These are phyloP conservation scores for Liriodendron chinense DNA, from an alignment of 164 flowering plant genomes.

Conservation along the genomic window DNA sequence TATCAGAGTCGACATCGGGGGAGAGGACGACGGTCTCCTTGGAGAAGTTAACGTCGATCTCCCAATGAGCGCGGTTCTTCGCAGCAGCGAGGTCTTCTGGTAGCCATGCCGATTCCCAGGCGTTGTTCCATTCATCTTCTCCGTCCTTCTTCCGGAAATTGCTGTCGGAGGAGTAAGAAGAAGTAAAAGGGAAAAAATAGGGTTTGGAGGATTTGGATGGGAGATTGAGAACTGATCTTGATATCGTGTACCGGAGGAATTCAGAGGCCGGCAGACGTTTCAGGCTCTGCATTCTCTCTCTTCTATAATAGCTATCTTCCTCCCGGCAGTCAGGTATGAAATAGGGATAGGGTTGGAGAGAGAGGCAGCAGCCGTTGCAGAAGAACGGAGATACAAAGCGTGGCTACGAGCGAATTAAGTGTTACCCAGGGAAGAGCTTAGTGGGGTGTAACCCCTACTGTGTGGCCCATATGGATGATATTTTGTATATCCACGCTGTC, in stretches of 20 bases:
- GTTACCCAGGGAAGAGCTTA: too few relatives aligned
- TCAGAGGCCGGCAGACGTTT: constrained; percentile 2
- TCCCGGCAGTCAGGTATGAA: too few relatives aligned
- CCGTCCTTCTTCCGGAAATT: constrained; percentile 15
- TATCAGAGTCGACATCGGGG: constrained; percentile 59
- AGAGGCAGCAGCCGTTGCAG: too few relatives aligned
- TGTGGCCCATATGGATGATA: too few relatives aligned
- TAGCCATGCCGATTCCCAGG: constrained; percentile 97
- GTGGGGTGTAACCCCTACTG: too few relatives aligned
- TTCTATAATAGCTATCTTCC: neutral
- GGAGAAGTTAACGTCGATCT: constrained; percentile 64
- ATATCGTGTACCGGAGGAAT: neutral
- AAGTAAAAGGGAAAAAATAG: neutral
- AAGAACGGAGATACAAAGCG: too few relatives aligned
- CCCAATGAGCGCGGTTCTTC: constrained; percentile 80
- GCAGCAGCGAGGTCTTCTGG: constrained; percentile 61
- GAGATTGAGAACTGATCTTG: neutral
- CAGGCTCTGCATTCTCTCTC: constrained; percentile 11
- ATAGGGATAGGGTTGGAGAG: too few relatives aligned
- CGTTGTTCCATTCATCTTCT: constrained; percentile 85
- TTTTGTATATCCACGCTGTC: too few relatives aligned
- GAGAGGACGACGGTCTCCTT: constrained; percentile 17
- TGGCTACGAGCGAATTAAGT: too few relatives aligned
- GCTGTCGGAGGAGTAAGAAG: neutral
- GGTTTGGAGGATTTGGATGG: constrained; percentile 15